Base-by-base conservation (phyloP, 208 protist genomes). In the Porcisia deanei region DNA sequence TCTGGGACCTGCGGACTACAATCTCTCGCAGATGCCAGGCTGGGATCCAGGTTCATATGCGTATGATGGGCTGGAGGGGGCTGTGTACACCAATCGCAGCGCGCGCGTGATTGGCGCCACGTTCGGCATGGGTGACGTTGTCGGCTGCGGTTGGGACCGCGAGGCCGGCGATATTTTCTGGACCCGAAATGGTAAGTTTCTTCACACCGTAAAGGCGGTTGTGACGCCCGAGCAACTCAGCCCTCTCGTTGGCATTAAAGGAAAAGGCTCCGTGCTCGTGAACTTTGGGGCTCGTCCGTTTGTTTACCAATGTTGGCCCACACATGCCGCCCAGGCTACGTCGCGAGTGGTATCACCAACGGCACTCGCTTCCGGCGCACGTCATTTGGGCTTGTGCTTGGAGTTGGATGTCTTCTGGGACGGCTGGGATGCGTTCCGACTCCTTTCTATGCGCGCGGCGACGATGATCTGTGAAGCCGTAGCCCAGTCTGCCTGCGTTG, bases 201-300 rank as follows among this genome's bases (percentile, higher is more conserved):
- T 97, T 45, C 78, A 89, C 39, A 64, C 70, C 20, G 75, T 87
- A 39, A 80, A 74, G 53, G 67, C 80, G 12, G 57, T 85, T 1
- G 72, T 73, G 20, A n/a, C 74, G 10, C 52, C 73, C 61, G 66
- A 67, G 18, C 34, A 81, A 39, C 77, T 94, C 30, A 73, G 84
- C 73, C 95, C 95, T 25, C 77, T 97, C 12, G 85, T 97, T 55
- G 93, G 93, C 18, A 76, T 97, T 39, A 90, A 89, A 49, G 95
- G 93, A 25, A 88, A 79, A n/a, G 91, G 84, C 20, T 80, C 88
- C 47, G 76, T 96, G 18, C 84, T 85, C 49, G 86, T 96, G 30
- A 98, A 98, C 83, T 96, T 98, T 77, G 95, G 95, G 54, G 64
- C 81, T 5, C 79, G 88, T 1, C 75, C 80, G 9, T 97, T 98